Evolutionary conservation across 805 yeast species (phyloP), one percentile per base, ranked within the genome.

Genomic region (Ogataea haglerorum): DNA sequence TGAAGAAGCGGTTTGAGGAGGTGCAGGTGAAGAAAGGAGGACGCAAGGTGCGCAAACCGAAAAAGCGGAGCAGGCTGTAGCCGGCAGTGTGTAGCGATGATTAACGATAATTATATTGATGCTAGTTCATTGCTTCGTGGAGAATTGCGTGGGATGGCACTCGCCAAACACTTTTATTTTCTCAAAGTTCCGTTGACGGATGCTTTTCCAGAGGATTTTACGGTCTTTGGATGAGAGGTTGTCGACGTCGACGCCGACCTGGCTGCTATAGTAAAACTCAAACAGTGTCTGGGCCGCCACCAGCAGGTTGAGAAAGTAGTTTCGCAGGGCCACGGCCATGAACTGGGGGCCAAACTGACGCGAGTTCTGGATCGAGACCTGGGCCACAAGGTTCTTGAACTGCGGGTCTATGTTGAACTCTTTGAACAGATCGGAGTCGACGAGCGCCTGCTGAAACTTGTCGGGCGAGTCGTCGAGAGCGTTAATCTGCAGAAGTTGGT

Each of bases 1-100:
- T 89, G 74, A 85, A 85, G 72, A 77, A 89, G 52, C 85, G 85
- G 64, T 91, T 85, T 59, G 60, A 67, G 24, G 95, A 88, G 56
- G 86, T 91, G 45, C 96, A 88, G 63, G 69, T 62, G 10, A 67
- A 74, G 47, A 75, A 70, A 50, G 95, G 96, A 17, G 80, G 82
- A 38, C 80, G 76, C 58, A 76, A 67, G 15, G 80, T 77, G 59
- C 81, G 78, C 62, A 81, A 82, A 61, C 79, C 23, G 2, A 38
- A 33, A 24, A 38, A 38, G 28, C 13, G 18, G 14, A 13, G 29
- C 29, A 23, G 36, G 21, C n/a, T 13, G 9, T 23, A 33, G 29
- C 21, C 7, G 21, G 10, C 14, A 13, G 9, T 27, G n/a, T 10
- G n/a, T 15, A 27, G 30, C 17, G 17, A 27, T 18, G 30, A 27